These are phyloP conservation scores for Saturnispora saitoi DNA, from an alignment of 805 yeast genomes.

Conservation along the genomic window DNA sequence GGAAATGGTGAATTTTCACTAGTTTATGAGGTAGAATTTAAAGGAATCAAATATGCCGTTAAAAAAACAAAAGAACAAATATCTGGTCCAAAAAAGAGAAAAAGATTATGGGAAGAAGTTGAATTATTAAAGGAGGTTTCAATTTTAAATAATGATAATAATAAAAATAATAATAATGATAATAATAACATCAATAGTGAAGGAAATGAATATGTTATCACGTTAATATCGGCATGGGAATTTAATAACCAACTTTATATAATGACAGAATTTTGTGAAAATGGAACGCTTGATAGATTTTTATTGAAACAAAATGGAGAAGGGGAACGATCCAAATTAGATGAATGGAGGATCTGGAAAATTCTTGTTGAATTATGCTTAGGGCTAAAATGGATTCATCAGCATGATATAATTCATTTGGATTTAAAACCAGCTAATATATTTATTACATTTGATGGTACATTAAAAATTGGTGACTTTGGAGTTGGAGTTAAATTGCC, in stretches of 20 bases:
- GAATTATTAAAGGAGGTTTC: constrained; percentile 44
- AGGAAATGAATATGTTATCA: constrained; percentile 58
- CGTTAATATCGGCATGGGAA: constrained; percentile 82
- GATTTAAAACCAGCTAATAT: constrained; percentile 95
- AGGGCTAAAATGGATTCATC: constrained; percentile 78
- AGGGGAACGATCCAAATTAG: constrained; percentile 65
- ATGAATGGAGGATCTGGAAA: constrained; percentile 98
- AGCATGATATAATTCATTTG: constrained; percentile 67
- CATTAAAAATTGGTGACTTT: constrained; percentile 90
- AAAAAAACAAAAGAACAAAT: constrained; percentile 71
- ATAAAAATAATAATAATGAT: constrained; percentile 8
- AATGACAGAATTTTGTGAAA: constrained; percentile 89
- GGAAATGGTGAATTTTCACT: constrained; percentile 87
- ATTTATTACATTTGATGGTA: constrained; percentile 90
- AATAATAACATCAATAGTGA: constrained; percentile 17
- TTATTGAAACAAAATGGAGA: constrained; percentile 67
- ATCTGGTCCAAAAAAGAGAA: constrained; percentile 48
- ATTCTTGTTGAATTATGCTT: constrained; percentile 73
- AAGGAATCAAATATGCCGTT: constrained; percentile 68
- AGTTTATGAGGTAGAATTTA: constrained; percentile 74
- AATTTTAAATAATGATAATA: constrained; percentile 9
- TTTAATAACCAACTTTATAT: constrained; percentile 67
- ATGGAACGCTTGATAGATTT: constrained; percentile 80
- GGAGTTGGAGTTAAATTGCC: constrained; percentile 88
- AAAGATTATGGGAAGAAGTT: constrained; percentile 65